These are phyloP conservation scores for Saccharomycopsis fibuligera DNA, from an alignment of 805 yeast genomes.

Conservation along the genomic window DNA sequence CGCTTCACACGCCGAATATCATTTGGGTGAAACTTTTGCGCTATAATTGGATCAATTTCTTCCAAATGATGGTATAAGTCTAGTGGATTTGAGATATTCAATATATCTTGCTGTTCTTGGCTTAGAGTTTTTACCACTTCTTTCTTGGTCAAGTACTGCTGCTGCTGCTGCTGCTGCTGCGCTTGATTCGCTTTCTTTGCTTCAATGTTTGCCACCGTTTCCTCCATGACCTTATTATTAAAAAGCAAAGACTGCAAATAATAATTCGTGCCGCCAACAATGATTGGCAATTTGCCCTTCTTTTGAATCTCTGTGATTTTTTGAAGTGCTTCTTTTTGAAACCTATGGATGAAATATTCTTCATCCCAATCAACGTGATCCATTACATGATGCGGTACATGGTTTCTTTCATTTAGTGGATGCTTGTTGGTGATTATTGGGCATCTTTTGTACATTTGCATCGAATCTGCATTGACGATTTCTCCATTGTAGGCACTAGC, in stretches of 20 bases:
- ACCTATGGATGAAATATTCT: conserved; percentile 75
- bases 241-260: conserved; percentile 76
- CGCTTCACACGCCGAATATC: conserved; percentile 73
- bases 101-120: conserved; percentile 33
- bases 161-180: conserved; percentile 1
- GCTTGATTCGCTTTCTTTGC: conserved; percentile 13
- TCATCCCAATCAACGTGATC: conserved; percentile 77
- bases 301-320: conserved; percentile 58
- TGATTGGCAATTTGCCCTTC: conserved; percentile 70
- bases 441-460: conserved; percentile 80
- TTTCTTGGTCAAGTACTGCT: conserved; percentile 7
- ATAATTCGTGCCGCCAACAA: conserved; percentile 96
- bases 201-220: conserved; percentile 4
- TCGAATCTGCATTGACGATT: conserved; percentile 90
- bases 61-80: conserved; percentile 42
- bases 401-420: conserved; percentile 69
- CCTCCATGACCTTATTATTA: conserved; percentile 51
- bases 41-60: conserved; percentile 61
- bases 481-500: conserved; percentile 80
- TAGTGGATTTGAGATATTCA: conserved; percentile 41
- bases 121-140: conserved; percentile 22
- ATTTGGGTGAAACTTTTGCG: conserved; percentile 85
- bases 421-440: conserved; percentile 89
- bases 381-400: conserved; percentile 80
- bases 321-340: conserved; percentile 46